Conservation (phyloP, 192 early-diverging fungal genomes). For the Podila minutissima region DNA sequence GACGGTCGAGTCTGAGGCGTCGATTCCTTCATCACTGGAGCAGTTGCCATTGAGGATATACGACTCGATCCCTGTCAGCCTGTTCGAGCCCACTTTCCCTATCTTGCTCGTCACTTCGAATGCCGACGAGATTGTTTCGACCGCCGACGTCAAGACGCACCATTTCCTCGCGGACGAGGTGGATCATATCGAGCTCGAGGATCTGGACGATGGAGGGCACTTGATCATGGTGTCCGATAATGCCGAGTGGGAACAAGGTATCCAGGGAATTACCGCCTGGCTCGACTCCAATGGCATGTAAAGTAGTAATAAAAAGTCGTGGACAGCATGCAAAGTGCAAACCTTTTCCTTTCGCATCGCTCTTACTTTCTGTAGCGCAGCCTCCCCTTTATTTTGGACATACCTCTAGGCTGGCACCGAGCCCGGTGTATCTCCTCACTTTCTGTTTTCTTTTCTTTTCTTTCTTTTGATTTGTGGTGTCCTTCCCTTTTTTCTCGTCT, state of each 20-base stretch:
- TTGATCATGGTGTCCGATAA: slow-evolving; percentile 49
- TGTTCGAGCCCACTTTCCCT: slow-evolving; percentile 41
- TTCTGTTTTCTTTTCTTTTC: no score
- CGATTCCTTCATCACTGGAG: slow-evolving; percentile 40
- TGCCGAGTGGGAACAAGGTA: slow-evolving; percentile 49
- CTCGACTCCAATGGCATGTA: slow-evolving; percentile 50
- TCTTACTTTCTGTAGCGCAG: no score
- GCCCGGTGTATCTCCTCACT: no score
- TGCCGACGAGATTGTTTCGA: slow-evolving; percentile 43
- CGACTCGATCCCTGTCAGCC: slow-evolving; percentile 25
- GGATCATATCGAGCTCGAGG: slow-evolving; percentile 47
- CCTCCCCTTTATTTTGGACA: no score
- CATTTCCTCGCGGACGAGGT: slow-evolving; percentile 30
- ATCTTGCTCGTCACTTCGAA: slow-evolving; percentile 42
- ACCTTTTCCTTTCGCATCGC: neutral
- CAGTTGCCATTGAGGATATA: slow-evolving; percentile 39
- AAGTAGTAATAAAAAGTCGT: neutral
- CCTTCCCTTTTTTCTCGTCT: no score
- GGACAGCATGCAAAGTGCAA: neutral
- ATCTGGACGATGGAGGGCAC: slow-evolving; percentile 42
- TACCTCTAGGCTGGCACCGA: no score
- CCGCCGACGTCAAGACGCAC: slow-evolving; percentile 33
- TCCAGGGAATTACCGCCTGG: slow-evolving; percentile 48
- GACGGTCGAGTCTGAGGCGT: slow-evolving; percentile 40
- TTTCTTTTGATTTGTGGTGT: no score